Conservation (phyloP, 371 early-diverging fungal species). For the Mortierella polycephala region DNA sequence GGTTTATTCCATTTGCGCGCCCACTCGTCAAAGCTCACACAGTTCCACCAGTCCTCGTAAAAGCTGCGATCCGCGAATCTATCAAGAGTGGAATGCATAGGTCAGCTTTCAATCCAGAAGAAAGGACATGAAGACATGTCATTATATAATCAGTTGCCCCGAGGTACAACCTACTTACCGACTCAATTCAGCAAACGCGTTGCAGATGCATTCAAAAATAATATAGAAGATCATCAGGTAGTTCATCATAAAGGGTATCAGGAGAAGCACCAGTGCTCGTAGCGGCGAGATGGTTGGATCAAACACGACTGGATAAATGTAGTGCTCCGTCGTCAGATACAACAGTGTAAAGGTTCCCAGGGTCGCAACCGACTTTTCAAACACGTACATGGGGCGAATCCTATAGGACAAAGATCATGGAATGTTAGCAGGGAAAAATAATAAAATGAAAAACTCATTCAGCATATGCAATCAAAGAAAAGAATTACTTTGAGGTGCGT, state of each 20-base stretch:
- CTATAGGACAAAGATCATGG: slow-evolving; percentile 49
- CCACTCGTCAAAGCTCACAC: slow-evolving; percentile 92
- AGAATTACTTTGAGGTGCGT: slow-evolving; percentile 76
- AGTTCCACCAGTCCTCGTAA: slow-evolving; percentile 99
- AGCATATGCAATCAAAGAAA: background rate
- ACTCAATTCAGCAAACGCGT: slow-evolving; percentile 96
- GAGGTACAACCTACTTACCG: slow-evolving; percentile 55
- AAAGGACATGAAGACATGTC: background rate
- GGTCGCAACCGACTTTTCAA: slow-evolving; percentile 85
- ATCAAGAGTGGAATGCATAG: slow-evolving; percentile 1
- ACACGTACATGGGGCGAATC: slow-evolving; percentile 88
- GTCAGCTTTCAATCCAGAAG: background rate
- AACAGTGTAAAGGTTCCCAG: slow-evolving; percentile 84
- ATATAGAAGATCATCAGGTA: slow-evolving; percentile 94
- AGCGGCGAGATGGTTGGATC: slow-evolving; percentile 65
- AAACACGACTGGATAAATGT: slow-evolving; percentile 84
- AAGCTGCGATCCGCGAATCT: slow-evolving; percentile 97
- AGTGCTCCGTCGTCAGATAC: slow-evolving; percentile 88
- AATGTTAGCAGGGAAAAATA: slow-evolving; percentile 1
- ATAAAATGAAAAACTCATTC: background rate
- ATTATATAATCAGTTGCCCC: too few relatives aligned
- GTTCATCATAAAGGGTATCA: slow-evolving; percentile 90
- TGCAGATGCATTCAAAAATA: slow-evolving; percentile 96
- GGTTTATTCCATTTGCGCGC: slow-evolving; percentile 99
- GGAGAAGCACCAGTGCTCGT: slow-evolving; percentile 73